Base-by-base conservation (phyloP, 1,284 basidiomycete genomes). In the Afroboletus lepidellus region DNA sequence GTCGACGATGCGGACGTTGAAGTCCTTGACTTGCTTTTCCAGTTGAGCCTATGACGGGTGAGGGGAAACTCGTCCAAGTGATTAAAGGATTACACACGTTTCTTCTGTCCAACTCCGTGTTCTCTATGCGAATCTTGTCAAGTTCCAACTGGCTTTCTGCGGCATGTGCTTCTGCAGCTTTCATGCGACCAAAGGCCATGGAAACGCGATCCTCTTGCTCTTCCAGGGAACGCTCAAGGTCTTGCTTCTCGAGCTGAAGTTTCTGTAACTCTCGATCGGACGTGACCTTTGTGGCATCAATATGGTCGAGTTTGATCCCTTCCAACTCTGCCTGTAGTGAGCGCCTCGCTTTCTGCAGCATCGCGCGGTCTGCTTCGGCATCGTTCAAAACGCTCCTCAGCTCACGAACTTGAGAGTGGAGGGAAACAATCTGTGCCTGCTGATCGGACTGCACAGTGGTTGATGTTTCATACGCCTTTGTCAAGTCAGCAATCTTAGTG, bases 331-430 rank as follows among this genome's bases (percentile, higher is more conserved):
- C 81, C 61, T 92, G 90, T 25, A 93, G 72, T 1, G 87, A 81
- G 9, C 87, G 80, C n/a, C 91, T 82, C 15, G 90, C 90, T 63
- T 91, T 91, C 68, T 90, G 88, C 38, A 93, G 72, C 51, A 92
- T 75, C 6, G 83, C 77, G 3, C 90, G 78, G 60, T 93, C 91
- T 3, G 88, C 82, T 65, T 94, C 92, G 3, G 86, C 87, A 57
- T 94, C 90, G 62, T 94, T 90, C 53, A 94, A 72, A 13, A 90
- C 85, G 21, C 79, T 74, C 13, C 90, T 84, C 15, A 94, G 76
- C 62, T 94, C 90, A 41, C 89, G 83, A 46, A 92, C 87, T 77
- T 94, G 90, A 3, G 88, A 89, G 60, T 93, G 87, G 8, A 94
- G 76, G 3, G 83, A 77, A 15, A 91, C 85, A 52, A 93, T 92